Evolutionary conservation across 75 land plant species (phyloP), one percentile per base, ranked within the genome.

Genomic region (Isoetes taiwanensis): DNA sequence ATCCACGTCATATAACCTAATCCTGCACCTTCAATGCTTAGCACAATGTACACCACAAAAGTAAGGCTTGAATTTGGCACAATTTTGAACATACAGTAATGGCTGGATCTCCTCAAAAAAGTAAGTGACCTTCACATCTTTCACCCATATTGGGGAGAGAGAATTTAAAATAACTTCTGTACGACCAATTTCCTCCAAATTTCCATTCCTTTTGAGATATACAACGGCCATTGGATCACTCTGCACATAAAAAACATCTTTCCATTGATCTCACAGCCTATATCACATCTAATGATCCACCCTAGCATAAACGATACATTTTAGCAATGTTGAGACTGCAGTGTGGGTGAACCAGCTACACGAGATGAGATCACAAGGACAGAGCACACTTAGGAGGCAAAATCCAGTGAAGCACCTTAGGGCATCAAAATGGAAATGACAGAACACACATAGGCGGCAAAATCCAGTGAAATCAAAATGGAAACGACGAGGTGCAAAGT

Each of bases 221-320:
- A 71, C 59, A 32, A 85, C 86, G 19, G 74, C 80, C 86, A 90
- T 76, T 21, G 96, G 96, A 82, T 90, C 96, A 76, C 96, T 90
- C 96, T 89, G 59, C 41, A 65, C 11, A 67, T 34, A 57, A 62
- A 30, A 28, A 33, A 57, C 4, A 62, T 14, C n/a, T n/a, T n/a
- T n/a, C n/a, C n/a, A n/a, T n/a, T n/a, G n/a, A n/a, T n/a, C n/a
- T n/a, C n/a, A n/a, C n/a, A n/a, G n/a, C n/a, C n/a, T n/a, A n/a
- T n/a, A n/a, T n/a, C n/a, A n/a, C n/a, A n/a, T n/a, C n/a, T n/a
- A n/a, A n/a, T n/a, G n/a, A n/a, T n/a, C n/a, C n/a, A n/a, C n/a
- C n/a, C n/a, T n/a, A n/a, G n/a, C n/a, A n/a, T n/a, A n/a, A n/a
- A n/a, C n/a, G n/a, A n/a, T n/a, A n/a, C n/a, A n/a, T n/a, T n/a